phyloP scores from a whole-genome alignment of 192 early-diverging fungal species.

The Coemansia sp. region DNA sequence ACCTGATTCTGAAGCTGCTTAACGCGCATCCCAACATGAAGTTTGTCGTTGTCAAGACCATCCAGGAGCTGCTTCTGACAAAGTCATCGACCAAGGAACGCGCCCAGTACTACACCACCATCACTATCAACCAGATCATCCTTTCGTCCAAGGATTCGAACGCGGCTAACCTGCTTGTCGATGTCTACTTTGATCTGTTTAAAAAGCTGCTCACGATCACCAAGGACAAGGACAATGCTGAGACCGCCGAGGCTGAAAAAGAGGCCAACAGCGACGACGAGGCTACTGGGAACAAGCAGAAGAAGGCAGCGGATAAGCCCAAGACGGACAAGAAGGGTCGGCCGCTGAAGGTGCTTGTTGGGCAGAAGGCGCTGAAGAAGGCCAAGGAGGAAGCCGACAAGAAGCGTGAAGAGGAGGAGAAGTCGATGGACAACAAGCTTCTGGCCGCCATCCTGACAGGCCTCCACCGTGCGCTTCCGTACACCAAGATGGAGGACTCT shows the following conservation, averaged over 20 bases:
- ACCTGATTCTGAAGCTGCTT: slow-evolving; percentile 77
- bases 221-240: slow-evolving; percentile 57
- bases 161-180: slow-evolving; percentile 82
- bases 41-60: slow-evolving; percentile 80
- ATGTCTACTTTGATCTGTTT: slow-evolving; percentile 92
- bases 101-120: slow-evolving; percentile 89
- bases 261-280: slow-evolving; percentile 59
- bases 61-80: slow-evolving; percentile 82
- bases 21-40: slow-evolving; percentile 82
- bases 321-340: slow-evolving; percentile 1
- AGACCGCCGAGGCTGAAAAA: slow-evolving; percentile 52
- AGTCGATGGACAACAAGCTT: slow-evolving; percentile 69
- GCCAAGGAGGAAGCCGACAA: slow-evolving; percentile 55
- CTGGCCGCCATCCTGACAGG: slow-evolving; percentile 91
- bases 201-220: slow-evolving; percentile 70
- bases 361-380: slow-evolving; percentile 49
- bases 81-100: slow-evolving; percentile 71
- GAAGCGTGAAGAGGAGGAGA: slow-evolving; percentile 51
- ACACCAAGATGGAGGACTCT: slow-evolving; percentile 76
- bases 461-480: slow-evolving; percentile 94
- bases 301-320: slow-evolving; percentile 29
- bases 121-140: slow-evolving; percentile 90
- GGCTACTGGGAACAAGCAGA: slow-evolving; percentile 37
- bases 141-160: slow-evolving; percentile 72
- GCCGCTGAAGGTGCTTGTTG: slow-evolving; percentile 42